These are phyloP conservation scores for Alternaria sp. DNA, from an alignment of 2,329 filamentous ascomycete species.

Conservation along the genomic window DNA sequence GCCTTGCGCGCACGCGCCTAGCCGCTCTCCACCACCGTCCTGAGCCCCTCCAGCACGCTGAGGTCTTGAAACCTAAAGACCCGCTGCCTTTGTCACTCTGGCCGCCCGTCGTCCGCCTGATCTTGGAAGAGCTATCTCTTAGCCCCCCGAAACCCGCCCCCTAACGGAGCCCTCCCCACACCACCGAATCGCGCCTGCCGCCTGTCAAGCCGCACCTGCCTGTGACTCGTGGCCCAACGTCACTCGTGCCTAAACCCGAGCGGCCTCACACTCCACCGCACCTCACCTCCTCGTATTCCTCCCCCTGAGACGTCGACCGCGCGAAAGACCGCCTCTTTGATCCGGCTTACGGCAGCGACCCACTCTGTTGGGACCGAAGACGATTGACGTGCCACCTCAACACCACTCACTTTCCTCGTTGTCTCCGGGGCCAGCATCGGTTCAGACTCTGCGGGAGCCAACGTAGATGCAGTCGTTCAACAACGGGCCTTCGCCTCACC, in stretches of 20 bases:
- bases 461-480: slow-evolving; percentile 37
- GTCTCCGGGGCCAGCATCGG: slow-evolving; percentile 11
- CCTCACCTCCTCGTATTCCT: neutral
- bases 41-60: slow-evolving; percentile 32
- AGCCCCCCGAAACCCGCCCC: slow-evolving; percentile 6
- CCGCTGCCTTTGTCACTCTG: slow-evolving; percentile 15
- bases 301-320: neutral
- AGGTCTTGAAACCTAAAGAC: slow-evolving; percentile 34
- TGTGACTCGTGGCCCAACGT: slow-evolving; percentile 38
- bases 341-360: slow-evolving; percentile 41
- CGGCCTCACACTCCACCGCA: slow-evolving; percentile 6
- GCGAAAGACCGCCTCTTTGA: slow-evolving; percentile 32
- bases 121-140: neutral
- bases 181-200: slow-evolving; percentile 22
- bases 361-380: slow-evolving; percentile 36
- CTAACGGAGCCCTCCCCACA: slow-evolving; percentile 15
- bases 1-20: slow-evolving; percentile 41
- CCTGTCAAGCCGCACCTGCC: slow-evolving; percentile 32
- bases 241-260: slow-evolving; percentile 29
- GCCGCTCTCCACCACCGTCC: slow-evolving; percentile 25
- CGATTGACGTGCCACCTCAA: slow-evolving; percentile 30
- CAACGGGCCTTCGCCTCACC: slow-evolving; percentile 29
- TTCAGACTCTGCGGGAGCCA: slow-evolving; percentile 3
- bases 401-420: slow-evolving; percentile 23
- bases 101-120: slow-evolving; percentile 5